These are phyloP conservation scores for Crucihimalaya himalaica DNA, from an alignment of 345 rosid species.

Conservation along the genomic window DNA sequence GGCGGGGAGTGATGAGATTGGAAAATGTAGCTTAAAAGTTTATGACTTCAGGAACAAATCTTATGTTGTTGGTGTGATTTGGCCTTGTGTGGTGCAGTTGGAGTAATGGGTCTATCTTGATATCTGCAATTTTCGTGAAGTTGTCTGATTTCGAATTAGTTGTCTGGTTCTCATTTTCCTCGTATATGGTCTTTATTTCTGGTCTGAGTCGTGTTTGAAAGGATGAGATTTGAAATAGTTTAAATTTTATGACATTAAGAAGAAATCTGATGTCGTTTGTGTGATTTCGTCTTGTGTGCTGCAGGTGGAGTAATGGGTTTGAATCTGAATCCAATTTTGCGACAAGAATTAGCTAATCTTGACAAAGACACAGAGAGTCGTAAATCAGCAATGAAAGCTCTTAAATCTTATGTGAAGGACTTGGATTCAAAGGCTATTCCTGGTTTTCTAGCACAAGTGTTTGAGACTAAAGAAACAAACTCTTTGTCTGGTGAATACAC, in stretches of 20 bases:
- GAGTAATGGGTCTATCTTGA: not conserved
- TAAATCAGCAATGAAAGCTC: constrained; percentile 89
- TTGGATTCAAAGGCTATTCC: constrained; percentile 93
- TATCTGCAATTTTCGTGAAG: not conserved
- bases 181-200: not conserved
- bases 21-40: not conserved
- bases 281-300: not conserved
- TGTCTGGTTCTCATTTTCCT: constrained; percentile 2
- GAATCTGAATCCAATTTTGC: constrained; percentile 37
- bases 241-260: not conserved
- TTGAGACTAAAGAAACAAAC: constrained; percentile 91
- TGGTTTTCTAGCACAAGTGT: constrained; percentile 81
- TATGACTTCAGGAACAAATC: not conserved
- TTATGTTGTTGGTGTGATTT: not conserved
- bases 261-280: not conserved
- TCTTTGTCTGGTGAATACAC: constrained; percentile 88
- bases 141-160: not conserved
- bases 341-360: constrained; percentile 83
- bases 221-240: not conserved
- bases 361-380: constrained; percentile 92
- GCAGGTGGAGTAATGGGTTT: constrained; percentile 8
- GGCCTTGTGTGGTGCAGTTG: not conserved
- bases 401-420: constrained; percentile 82
- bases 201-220: not conserved
- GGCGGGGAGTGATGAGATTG: not conserved